Percentiles rank a stretch among this genome's conserved stretches.
These are phyloP conservation scores for Alternaria brassicae DNA, from an alignment of 2,329 filamentous ascomycete genomes.

Conservation along the genomic window DNA sequence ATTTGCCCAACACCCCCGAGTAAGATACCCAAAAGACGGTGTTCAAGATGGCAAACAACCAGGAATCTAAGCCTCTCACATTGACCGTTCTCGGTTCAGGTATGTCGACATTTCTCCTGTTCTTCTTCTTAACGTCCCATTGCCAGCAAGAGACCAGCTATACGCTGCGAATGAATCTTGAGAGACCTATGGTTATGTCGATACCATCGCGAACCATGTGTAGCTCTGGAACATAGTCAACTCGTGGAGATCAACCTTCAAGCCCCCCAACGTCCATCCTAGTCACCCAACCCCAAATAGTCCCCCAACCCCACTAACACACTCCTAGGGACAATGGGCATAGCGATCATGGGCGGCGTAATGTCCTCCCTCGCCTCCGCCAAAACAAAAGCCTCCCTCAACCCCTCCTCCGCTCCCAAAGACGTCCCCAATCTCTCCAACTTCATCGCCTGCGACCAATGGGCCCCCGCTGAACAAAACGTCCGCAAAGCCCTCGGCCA, in stretches of 20 bases:
- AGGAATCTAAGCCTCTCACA: conserved; percentile 62
- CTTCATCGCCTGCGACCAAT: conserved; percentile 83
- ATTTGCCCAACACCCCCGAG: conserved; percentile 13
- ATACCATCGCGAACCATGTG: background rate
- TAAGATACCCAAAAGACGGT: background rate
- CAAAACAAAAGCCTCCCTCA: conserved; percentile 45
- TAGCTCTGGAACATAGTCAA: too few species aligned
- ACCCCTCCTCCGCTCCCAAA: conserved; percentile 50
- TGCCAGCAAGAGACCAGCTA: background rate
- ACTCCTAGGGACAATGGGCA: conserved; percentile 77
- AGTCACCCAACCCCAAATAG: background rate
- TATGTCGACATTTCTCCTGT: conserved; percentile 57
- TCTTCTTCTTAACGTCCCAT: conserved; percentile 4
- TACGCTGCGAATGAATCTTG: background rate
- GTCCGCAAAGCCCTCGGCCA: conserved; percentile 71
- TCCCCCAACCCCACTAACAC: background rate
- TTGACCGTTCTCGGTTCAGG: conserved; percentile 84
- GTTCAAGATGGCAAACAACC: conserved; percentile 40
- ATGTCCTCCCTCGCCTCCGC: conserved; percentile 69
- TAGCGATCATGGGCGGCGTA: conserved; percentile 82
- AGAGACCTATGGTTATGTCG: background rate
- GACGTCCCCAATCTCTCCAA: conserved; percentile 63
- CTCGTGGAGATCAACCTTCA: background rate
- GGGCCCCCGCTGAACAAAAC: conserved; percentile 71
- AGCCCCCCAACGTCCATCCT: background rate